Evolutionary conservation across 495 filamentous ascomycete species (phyloP), one percentile per base, ranked within the genome.

Genomic region (Paragyromitra xinjiangensis): DNA sequence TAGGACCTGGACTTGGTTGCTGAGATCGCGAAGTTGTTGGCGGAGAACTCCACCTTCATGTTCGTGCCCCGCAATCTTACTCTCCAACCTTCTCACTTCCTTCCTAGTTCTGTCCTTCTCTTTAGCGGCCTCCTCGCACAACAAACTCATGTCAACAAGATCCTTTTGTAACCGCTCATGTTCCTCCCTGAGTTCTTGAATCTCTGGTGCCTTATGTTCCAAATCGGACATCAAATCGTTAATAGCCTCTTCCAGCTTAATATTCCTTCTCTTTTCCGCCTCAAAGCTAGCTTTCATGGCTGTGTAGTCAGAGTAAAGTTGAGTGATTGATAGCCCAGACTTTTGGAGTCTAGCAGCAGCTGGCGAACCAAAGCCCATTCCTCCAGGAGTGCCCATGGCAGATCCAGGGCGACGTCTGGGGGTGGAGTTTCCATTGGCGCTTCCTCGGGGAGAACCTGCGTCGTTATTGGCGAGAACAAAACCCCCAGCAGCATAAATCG

Each of bases 11-110:
- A 97, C 88, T 82, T 98, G 94, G 0, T 91, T 89, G 77, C 93
- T 94, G 22, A 97, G 87, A 85, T 98, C 95, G 34, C 95, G 90
- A n/a, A 98, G 86, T 81, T 98, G 88, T 75, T 95, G 91, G 39
- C 91, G 92, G 12, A 97, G 86, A 66, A 98, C 90, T 65, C 92
- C 90, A 37, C 88, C 87, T 83, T 98, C 94, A 16, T 89, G 90
- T 51, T 89, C 86, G 6, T 91, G 87, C 9, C 91, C 91, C 68
- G 91, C 86, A 34, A 92, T 89, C 73, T 92, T 87, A 62, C 88
- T 89, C 82, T 94, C 92, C 78, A 90, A 91, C 80, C 91, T 96
- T 65, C 92, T 87, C 6, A 90, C 86, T 40, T 87, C 85, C 81
- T 90, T 91, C 78, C 87, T 87, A 12, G 88, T 85, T 6, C 82